Evolutionary conservation across 306 rosid species (phyloP), one percentile per base, ranked within the genome.

Genomic region (Elaeagnus macrophylla): DNA sequence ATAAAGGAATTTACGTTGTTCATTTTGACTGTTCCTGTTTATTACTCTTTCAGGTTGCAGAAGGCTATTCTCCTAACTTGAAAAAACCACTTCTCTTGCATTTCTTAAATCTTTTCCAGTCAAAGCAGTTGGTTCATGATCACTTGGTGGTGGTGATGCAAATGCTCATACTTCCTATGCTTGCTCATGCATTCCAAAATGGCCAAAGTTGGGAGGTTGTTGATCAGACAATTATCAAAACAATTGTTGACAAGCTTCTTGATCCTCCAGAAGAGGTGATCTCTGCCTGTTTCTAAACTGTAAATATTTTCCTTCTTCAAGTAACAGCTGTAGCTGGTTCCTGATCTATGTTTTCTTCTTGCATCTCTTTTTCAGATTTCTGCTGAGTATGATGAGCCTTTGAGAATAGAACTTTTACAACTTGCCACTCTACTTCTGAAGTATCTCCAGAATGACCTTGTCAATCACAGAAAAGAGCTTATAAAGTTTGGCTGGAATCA

Each of bases 401-500:
- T 87, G 66, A 83, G 96, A 73, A 87, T 93, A 67, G 99, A 93
- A 66, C 83, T 93, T 25, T 67, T 93, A 84, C 99, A 93, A 77
- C 95, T 93, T 20, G 96, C 99, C 59, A 87, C 99, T 72, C 72
- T 87, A 70, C 99, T 93, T 57, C 96, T 93, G 50, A 93, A 93
- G 77, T 82, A 93, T 81, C 96, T 93, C 59, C 99, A 93, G 71
- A 93, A 62, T 72, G 96, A 93, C 73, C 95, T 93, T 8, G 99
- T 93, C 52, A 87, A 84, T 81, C 99, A 93, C 51, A 79, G 99
- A 67, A 93, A 93, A 79, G 99, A 93, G 70, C 73, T 93, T 54
- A 93, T 93, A 67, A 93, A 93, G 76, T 93, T 93, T 82, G 99
- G 99, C 54, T 93, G 99, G 99, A 93, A 93, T 72, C 99, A 93